These are phyloP conservation scores for Coemansia sp. DNA, from an alignment of 192 early-diverging fungal genomes.

Conservation along the genomic window DNA sequence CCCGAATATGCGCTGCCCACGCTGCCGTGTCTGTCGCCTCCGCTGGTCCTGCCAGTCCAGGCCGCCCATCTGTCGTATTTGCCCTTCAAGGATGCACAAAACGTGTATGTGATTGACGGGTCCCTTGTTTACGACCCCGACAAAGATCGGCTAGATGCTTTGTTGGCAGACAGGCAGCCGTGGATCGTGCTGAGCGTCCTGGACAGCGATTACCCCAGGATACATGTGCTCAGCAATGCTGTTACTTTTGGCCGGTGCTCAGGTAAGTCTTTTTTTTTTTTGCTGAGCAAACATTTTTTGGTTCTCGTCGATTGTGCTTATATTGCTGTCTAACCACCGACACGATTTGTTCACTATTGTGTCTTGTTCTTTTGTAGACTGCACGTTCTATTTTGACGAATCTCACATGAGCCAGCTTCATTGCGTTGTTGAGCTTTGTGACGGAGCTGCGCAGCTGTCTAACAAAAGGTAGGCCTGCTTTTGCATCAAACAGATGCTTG, in stretches of 20 bases:
- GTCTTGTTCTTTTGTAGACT: neutral
- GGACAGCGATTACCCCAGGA: slow-evolving; percentile 15
- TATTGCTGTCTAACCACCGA: too few relatives aligned
- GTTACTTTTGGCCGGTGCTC: slow-evolving; percentile 32
- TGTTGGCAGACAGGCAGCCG: neutral
- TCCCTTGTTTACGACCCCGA: slow-evolving; percentile 29
- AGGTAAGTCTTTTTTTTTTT: slow-evolving; percentile 13
- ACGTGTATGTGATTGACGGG: slow-evolving; percentile 24
- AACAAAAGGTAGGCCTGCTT: slow-evolving; percentile 12
- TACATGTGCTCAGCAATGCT: slow-evolving; percentile 18
- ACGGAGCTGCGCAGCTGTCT: slow-evolving; percentile 16
- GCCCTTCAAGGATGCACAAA: slow-evolving; percentile 26
- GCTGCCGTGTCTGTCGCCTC: slow-evolving; percentile 15
- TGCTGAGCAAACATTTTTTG: neutral
- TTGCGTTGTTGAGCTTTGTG: slow-evolving; percentile 21
- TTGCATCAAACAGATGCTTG: neutral
- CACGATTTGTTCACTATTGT: too few relatives aligned
- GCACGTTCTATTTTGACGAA: slow-evolving; percentile 33
- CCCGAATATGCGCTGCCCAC: neutral
- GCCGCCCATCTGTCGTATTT: slow-evolving; percentile 31
- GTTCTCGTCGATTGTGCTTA: too few relatives aligned
- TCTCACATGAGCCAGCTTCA: slow-evolving; percentile 39
- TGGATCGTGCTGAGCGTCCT: slow-evolving; percentile 31
- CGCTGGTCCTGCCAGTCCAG: slow-evolving; percentile 40
- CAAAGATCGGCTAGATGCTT: slow-evolving; percentile 1